Conservation (phyloP, 768 basidiomycete genomes). For the Trametes gibbosa region DNA sequence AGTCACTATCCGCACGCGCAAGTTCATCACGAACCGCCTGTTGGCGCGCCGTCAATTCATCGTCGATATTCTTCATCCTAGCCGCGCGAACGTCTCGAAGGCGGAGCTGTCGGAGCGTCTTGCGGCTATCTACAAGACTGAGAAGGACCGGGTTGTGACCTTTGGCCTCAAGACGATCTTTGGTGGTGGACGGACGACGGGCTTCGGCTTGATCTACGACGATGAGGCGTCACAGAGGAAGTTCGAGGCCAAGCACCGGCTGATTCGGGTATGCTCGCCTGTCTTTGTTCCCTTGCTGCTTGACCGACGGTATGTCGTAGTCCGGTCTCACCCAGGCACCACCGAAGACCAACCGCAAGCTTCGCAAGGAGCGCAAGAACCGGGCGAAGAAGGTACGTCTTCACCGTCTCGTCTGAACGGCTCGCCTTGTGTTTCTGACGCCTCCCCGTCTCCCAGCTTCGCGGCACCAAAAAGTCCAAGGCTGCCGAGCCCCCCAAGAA, state of each 20-base stretch:
- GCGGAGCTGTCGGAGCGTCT: conserved; percentile 91
- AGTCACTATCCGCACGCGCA: conserved; percentile 95
- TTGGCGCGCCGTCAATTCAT: conserved; percentile 95
- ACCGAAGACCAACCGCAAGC: conserved; percentile 90
- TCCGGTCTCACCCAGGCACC: conserved; percentile 71
- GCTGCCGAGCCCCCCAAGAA: conserved; percentile 90
- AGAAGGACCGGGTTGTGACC: conserved; percentile 85
- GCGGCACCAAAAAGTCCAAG: conserved; percentile 95
- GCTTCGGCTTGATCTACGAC: conserved; percentile 97
- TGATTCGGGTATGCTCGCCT: conserved; percentile 76
- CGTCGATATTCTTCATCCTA: conserved; percentile 94
- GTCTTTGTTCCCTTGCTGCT: background rate
- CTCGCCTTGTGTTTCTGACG: conserved; percentile 16
- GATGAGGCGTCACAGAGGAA: conserved; percentile 92
- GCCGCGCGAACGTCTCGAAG: conserved; percentile 90
- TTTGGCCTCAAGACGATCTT: conserved; percentile 96
- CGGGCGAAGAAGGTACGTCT: conserved; percentile 91
- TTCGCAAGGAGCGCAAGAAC: conserved; percentile 99
- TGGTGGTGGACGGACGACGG: conserved; percentile 97
- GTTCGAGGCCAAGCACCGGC: conserved; percentile 95
- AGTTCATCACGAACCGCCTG: conserved; percentile 99
- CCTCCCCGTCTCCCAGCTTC: conserved; percentile 52
- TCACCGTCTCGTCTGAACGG: background rate
- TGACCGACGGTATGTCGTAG: conserved; percentile 34
- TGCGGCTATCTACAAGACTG: conserved; percentile 87